Percentiles rank a stretch among this genome's conserved stretches.
These are phyloP conservation scores for Stellera chamaejasme DNA, from an alignment of 345 rosid genomes.

Conservation along the genomic window DNA sequence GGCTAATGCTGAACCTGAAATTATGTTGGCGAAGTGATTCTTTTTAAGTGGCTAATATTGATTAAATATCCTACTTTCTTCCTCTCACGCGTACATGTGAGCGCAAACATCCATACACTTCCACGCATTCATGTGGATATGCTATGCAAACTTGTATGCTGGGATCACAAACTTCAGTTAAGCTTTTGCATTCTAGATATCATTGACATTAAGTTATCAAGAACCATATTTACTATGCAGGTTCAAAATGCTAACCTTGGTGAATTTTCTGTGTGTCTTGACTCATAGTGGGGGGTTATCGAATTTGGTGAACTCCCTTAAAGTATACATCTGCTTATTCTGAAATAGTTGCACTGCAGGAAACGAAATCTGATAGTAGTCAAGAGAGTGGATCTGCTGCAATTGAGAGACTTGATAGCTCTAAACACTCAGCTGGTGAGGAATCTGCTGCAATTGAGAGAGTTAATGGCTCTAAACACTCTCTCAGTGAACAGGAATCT, in stretches of 20 bases:
- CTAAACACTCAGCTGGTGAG: constrained; percentile 19
- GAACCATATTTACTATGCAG: constrained; percentile 1
- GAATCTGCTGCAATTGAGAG: constrained; percentile 39
- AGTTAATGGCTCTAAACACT: constrained; percentile 26
- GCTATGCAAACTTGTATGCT: too few relatives aligned
- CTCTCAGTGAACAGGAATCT: constrained; percentile 24
- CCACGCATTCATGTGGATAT: too few relatives aligned
- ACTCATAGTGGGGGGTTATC: neutral
- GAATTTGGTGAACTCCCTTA: too few relatives aligned
- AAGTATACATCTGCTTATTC: neutral
- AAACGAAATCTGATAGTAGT: constrained; percentile 39
- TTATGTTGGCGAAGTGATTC: too few relatives aligned
- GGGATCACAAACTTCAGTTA: too few relatives aligned
- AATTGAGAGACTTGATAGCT: constrained; percentile 37
- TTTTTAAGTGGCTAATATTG: too few relatives aligned
- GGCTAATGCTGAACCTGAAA: too few relatives aligned
- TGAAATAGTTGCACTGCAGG: constrained; percentile 28
- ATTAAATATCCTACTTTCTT: too few relatives aligned
- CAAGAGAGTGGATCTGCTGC: constrained; percentile 44
- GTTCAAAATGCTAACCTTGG: neutral
- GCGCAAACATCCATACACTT: too few relatives aligned
- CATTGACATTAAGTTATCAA: neutral
- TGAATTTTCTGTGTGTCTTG: neutral
- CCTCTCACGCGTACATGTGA: too few relatives aligned
- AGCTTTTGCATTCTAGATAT: constrained; percentile 3